Evolutionary conservation across 805 yeast species (phyloP).

Genomic region (Wickerhamomyces alni): DNA sequence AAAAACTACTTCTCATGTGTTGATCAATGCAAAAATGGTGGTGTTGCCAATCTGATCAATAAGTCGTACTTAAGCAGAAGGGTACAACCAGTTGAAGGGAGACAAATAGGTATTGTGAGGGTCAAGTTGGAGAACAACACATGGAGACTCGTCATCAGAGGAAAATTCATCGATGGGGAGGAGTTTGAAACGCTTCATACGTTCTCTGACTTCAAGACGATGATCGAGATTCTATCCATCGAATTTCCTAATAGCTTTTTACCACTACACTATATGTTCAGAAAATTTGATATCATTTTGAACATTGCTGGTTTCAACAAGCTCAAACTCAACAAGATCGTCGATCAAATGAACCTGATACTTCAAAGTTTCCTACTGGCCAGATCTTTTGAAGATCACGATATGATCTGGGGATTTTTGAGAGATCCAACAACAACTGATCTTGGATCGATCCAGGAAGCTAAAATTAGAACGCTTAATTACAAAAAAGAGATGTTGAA

Average conservation of each 20-base stretch:
- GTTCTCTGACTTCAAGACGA: conserved; percentile 25
- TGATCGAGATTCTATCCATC: conserved; percentile 29
- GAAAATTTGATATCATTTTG: conserved; percentile 14
- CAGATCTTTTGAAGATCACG: conserved; percentile 29
- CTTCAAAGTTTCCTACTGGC: conserved; percentile 37
- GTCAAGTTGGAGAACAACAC: conserved; percentile 26
- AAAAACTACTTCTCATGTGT: conserved; percentile 29
- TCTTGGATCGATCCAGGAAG: conserved; percentile 31
- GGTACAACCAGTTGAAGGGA: conserved; percentile 17
- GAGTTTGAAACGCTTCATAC: conserved; percentile 21
- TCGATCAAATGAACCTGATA: conserved; percentile 43
- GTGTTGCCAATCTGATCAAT: conserved; percentile 32
- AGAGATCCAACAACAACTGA: conserved; percentile 23
- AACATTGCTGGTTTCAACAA: conserved; percentile 32
- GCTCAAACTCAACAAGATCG: conserved; percentile 39
- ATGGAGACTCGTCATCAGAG: conserved; percentile 26
- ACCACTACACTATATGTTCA: conserved; percentile 22
- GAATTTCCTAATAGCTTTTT: conserved; percentile 30
- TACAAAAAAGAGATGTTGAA: conserved; percentile 24
- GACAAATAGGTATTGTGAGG: conserved; percentile 28
- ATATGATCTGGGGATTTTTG: conserved; percentile 38
- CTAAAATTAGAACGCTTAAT: conserved; percentile 19
- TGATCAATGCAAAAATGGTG: conserved; percentile 38
- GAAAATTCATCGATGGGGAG: conserved; percentile 6
- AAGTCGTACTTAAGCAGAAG: conserved; percentile 14